Base-by-base conservation (phyloP, 768 basidiomycete genomes). In the Suillus decipiens region DNA sequence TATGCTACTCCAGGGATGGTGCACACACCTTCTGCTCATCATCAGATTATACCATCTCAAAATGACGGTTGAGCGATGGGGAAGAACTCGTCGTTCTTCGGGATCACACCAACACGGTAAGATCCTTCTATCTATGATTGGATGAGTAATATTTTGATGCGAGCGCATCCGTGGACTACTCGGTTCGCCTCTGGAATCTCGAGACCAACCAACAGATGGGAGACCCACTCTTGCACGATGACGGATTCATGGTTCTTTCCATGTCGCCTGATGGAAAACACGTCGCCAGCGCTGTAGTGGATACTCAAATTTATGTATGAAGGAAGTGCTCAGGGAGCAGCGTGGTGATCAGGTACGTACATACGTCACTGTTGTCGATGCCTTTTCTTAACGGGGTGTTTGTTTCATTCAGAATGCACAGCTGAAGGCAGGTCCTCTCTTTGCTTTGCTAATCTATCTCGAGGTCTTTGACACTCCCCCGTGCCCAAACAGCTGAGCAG, bases 281-380 rank as follows among this genome's bases (percentile, higher is more conserved):
- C 60, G 80, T 97, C 4, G 92, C 88, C 5, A 93, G 89, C 68
- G 93, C 87, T 12, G 94, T 94, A 0, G 84, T 84, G 69, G 95
- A 97, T 72, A 81, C 86, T 63, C 78, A 82, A 45, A 75, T 96
- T 1, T 87, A 89, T 5, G 83, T 94, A 0, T 97, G 95, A 95
- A 86, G 74, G 22, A 11, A 24, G 57, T 11, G 10, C 34, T 58
- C 9, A 5, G 5, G 5, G n/a, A 22, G 45, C 45, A 22, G 14
- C 12, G 24, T 24, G 24, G 24, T 24, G 22, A 48, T 14, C 6
- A 28, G 12, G 47, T 48, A 10, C 36, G 36, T 37, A 3, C 3
- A n/a, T 28, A 6, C 14, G 15, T 48, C 28, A 14, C 12, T 48
- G 22, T 41, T 28, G 14, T 15, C 10, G 7, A 5, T 5, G 10